A percentile compares a stretch with the other conserved stretches of the same genome.
These are phyloP conservation scores for Sporisorium exsertum DNA, from an alignment of 1,284 basidiomycete species.

Conservation along the genomic window DNA sequence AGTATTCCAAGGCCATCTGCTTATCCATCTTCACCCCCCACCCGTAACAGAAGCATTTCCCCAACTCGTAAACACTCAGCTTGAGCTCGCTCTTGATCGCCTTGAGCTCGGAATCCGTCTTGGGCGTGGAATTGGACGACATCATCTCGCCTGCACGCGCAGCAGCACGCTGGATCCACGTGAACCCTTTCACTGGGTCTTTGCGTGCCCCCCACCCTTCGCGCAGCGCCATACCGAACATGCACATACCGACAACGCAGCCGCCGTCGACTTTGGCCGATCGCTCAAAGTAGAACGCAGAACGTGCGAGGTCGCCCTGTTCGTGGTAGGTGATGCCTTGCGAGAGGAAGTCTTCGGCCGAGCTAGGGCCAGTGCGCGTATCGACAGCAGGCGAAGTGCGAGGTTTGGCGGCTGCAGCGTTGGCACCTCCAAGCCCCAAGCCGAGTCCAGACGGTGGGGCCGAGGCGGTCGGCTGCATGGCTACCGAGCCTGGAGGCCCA, in stretches of 20 bases:
- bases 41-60: conserved; percentile 89
- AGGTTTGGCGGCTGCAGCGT: conserved; percentile 4
- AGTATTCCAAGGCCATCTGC: conserved; percentile 77
- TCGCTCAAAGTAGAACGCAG: conserved; percentile 82
- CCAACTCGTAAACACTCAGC: conserved; percentile 89
- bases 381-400: conserved; percentile 39
- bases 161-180: conserved; percentile 84
- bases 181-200: conserved; percentile 77
- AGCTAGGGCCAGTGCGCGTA: conserved; percentile 47
- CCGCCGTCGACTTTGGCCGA: conserved; percentile 81
- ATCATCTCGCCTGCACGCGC: conserved; percentile 83
- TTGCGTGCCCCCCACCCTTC: conserved; percentile 88
- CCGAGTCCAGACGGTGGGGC: conserved; percentile 13
- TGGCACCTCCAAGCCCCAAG: background rate
- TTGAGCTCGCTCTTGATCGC: conserved; percentile 79
- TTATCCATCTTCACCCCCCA: conserved; percentile 87
- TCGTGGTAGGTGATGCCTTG: conserved; percentile 83
- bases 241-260: conserved; percentile 88
- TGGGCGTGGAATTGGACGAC: conserved; percentile 72
- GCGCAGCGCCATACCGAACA: conserved; percentile 87
- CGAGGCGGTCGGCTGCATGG: conserved; percentile 30
- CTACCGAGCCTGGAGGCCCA: conserved; percentile 9
- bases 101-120: conserved; percentile 68
- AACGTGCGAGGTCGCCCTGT: conserved; percentile 78
- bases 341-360: conserved; percentile 60